Base-by-base conservation (phyloP, 2,329 filamentous ascomycete genomes). In the Exophiala viscosa region DNA sequence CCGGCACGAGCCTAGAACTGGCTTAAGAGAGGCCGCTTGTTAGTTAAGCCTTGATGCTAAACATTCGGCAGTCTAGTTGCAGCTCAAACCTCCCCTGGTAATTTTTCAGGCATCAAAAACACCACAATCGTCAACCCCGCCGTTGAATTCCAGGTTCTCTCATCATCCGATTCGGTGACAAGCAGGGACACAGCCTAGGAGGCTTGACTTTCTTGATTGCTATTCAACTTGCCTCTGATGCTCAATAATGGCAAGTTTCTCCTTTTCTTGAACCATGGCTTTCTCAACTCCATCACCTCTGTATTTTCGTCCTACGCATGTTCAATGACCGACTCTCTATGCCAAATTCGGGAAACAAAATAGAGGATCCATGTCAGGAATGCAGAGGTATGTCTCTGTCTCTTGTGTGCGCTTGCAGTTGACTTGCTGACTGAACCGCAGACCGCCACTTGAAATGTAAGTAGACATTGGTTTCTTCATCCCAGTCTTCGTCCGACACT, bases 401-500 rank as follows among this genome's bases (percentile, higher is more conserved):
- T 15, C 13, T 28, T 23, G 3, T 38, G n/a, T 39, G 35, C 23
- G n/a, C 50, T 23, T 18, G 18, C 50, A n/a, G 31, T 38, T 35
- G 46, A 46, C 50, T 57, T 46, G 56, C 52, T 55, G 51, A 57
- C 42, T 41, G 33, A 11, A 18, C 39, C 40, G 18, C 45, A 63
- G 60, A 59, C 36, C 60, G 60, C 41, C 60, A 63, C 57, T 50
- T 63, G 13, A 63, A 63, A 49, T 63, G 60, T 63, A 60, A 50
- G 60, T 55, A 17, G 18, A 36, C 15, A 39, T 14, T 34, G 28
- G 38, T 35, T 23, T 23, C 5, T 7, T 7, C 23, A 28, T 28
- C 23, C 40, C 40, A 43, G 17, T 28, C 42, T 38, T 32, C 34
- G 35, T 45, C 18, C 51, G 41, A 17, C 20, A 33, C 35, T 35